A percentile compares a stretch with the other conserved stretches of the same genome.
phyloP scores from a whole-genome alignment of 345 rosid genomes.

The Punica granatum region DNA sequence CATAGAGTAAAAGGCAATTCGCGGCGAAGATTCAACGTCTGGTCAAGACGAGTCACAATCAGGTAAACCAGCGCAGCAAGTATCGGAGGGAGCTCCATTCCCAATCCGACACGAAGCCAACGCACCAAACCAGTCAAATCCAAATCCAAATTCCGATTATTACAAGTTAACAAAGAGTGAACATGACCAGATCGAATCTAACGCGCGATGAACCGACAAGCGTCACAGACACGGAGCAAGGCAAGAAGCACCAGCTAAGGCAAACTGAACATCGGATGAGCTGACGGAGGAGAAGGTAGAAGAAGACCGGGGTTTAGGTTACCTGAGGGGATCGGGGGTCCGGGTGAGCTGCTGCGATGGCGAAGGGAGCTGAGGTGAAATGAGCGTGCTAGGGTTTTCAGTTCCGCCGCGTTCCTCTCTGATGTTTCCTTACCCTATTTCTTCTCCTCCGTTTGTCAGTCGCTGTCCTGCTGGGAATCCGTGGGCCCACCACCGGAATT shows the following conservation, averaged over 20 bases:
- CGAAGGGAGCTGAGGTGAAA: not conserved
- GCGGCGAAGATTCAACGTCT: not conserved
- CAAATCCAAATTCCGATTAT: not conserved
- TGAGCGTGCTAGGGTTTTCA: constrained; percentile 6
- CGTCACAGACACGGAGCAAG: not conserved
- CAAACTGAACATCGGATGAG: not conserved
- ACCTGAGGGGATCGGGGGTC: not conserved
- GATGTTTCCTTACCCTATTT: not conserved
- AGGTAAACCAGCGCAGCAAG: not conserved
- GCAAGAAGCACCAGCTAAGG: not conserved
- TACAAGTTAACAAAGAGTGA: not conserved
- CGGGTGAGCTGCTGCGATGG: no score
- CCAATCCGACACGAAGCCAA: not conserved
- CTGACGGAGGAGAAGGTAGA: not conserved
- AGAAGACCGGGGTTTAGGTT: not conserved
- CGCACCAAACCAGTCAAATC: not conserved
- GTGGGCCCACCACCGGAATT: not conserved
- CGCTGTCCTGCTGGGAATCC: not conserved
- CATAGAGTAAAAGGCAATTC: not conserved
- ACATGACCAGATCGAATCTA: not conserved
- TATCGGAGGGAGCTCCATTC: not conserved
- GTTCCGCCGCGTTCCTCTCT: constrained; percentile 5
- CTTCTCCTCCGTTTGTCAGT: not conserved
- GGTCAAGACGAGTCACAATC: not conserved
- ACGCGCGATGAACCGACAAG: not conserved